phyloP scores from a whole-genome alignment of 2,329 filamentous ascomycete genomes.

The Thielaviopsis euricoi region DNA sequence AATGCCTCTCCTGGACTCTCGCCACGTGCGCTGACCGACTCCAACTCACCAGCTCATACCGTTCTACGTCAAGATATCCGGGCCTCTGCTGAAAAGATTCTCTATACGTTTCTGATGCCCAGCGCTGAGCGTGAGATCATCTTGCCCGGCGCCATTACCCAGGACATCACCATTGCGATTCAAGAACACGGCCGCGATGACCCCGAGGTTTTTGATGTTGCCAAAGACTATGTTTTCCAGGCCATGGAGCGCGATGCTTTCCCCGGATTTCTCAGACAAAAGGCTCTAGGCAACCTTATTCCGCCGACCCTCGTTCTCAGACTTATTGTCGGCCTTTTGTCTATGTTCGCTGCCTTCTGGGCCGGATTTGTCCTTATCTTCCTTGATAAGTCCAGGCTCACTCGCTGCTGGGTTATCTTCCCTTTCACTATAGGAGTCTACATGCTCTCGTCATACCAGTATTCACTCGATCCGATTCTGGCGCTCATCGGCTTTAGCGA shows the following conservation, averaged over 20 bases:
- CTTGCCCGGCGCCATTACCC: conserved; percentile 71
- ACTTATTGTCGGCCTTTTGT: conserved; percentile 67
- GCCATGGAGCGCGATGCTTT: conserved; percentile 99
- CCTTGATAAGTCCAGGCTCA: conserved; percentile 56
- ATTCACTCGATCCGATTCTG: conserved; percentile 82
- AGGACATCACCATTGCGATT: conserved; percentile 72
- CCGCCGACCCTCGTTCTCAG: conserved; percentile 77
- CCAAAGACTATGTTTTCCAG: conserved; percentile 98
- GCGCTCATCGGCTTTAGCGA: conserved; percentile 84
- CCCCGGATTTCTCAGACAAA: conserved; percentile 85
- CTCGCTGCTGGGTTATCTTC: conserved; percentile 74
- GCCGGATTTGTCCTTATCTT: conserved; percentile 86
- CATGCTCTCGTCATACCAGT: conserved; percentile 79
- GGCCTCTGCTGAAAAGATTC: conserved; percentile 88
- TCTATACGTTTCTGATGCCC: conserved; percentile 92
- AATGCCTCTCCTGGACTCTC: conserved; percentile 34
- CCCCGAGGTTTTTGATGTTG: conserved; percentile 89
- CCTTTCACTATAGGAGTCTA: conserved; percentile 89
- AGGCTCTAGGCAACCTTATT: conserved; percentile 89
- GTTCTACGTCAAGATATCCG: conserved; percentile 82
- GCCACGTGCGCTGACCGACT: conserved; percentile 49
- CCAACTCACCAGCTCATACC: conserved; percentile 66
- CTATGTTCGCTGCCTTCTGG: conserved; percentile 90
- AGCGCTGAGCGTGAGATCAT: conserved; percentile 96
- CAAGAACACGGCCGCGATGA: conserved; percentile 87